Evolutionary conservation across 2,329 filamentous ascomycete genomes (phyloP).

Genomic region (Leptographium lundbergii): DNA sequence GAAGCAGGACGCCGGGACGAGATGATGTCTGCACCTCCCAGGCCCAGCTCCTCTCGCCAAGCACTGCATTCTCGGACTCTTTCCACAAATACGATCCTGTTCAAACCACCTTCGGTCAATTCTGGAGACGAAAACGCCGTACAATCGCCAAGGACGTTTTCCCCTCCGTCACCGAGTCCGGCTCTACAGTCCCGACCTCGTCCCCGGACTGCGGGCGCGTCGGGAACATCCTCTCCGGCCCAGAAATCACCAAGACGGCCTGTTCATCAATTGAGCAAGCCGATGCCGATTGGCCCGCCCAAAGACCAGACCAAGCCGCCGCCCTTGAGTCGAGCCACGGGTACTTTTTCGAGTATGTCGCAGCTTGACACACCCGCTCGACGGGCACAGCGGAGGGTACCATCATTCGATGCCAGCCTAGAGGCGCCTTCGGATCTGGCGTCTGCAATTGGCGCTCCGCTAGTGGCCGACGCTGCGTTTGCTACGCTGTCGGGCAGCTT

Average conservation of each 20-base stretch:
- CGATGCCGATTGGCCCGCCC: slow-evolving; percentile 43
- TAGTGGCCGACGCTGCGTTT: slow-evolving; percentile 38
- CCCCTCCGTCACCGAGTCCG: slow-evolving; percentile 29
- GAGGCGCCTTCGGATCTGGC: slow-evolving; percentile 49
- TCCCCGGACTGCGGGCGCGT: slow-evolving; percentile 24
- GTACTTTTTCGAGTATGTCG: slow-evolving; percentile 15
- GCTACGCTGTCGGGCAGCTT: slow-evolving; percentile 62
- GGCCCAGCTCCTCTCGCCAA: slow-evolving; percentile 9
- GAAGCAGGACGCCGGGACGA: neutral
- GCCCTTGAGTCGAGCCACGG: slow-evolving; percentile 43
- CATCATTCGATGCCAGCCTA: slow-evolving; percentile 61
- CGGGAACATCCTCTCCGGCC: slow-evolving; percentile 15
- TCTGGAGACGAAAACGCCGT: neutral
- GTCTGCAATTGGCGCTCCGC: slow-evolving; percentile 35
- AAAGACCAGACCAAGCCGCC: slow-evolving; percentile 37
- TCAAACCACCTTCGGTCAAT: slow-evolving; percentile 46
- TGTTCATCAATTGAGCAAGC: slow-evolving; percentile 32
- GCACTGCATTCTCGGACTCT: slow-evolving; percentile 56
- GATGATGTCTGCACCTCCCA: slow-evolving; percentile 1
- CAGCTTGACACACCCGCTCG: slow-evolving; percentile 33
- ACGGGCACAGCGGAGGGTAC: slow-evolving; percentile 29
- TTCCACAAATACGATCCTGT: slow-evolving; percentile 75
- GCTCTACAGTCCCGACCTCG: slow-evolving; percentile 18
- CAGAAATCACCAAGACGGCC: slow-evolving; percentile 35
- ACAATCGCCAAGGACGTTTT: slow-evolving; percentile 9